Evolutionary conservation across 2,329 filamentous ascomycete species (phyloP).

Genomic region (Cytospora piceicola): DNA sequence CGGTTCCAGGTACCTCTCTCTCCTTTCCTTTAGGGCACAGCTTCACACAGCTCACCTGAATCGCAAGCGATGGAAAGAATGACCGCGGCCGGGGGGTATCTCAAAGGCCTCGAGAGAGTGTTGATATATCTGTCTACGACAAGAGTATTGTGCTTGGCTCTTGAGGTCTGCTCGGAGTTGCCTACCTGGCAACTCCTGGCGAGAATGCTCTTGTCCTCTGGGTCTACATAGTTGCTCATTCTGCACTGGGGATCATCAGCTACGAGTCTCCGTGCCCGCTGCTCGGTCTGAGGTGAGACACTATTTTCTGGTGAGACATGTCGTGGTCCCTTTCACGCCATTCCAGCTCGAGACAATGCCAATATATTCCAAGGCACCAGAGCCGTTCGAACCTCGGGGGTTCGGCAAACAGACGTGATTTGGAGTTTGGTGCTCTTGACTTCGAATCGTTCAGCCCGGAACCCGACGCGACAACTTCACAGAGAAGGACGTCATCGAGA

Average conservation of each 20-base stretch:
- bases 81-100: too few species aligned
- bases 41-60: too few species aligned
- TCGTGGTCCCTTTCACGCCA: too few species aligned
- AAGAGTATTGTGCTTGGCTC: not conserved
- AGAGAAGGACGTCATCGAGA: not conserved
- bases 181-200: not conserved
- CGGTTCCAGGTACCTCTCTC: too few species aligned
- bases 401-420: not conserved
- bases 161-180: not conserved
- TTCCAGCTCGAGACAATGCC: too few species aligned
- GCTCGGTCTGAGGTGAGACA: not conserved
- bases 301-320: not conserved
- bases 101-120: too few species aligned
- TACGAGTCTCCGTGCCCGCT: not conserved
- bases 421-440: not conserved
- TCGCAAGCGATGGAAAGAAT: too few species aligned
- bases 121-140: too few species aligned
- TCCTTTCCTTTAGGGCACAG: too few species aligned
- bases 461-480: not conserved
- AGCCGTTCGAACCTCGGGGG: too few species aligned
- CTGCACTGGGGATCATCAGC: not conserved
- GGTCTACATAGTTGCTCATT: not conserved
- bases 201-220: not conserved
- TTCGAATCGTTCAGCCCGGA: not conserved
- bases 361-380: too few species aligned